phyloP scores from a whole-genome alignment of 148 eudicot species.

The Salicornia ramosissima region DNA sequence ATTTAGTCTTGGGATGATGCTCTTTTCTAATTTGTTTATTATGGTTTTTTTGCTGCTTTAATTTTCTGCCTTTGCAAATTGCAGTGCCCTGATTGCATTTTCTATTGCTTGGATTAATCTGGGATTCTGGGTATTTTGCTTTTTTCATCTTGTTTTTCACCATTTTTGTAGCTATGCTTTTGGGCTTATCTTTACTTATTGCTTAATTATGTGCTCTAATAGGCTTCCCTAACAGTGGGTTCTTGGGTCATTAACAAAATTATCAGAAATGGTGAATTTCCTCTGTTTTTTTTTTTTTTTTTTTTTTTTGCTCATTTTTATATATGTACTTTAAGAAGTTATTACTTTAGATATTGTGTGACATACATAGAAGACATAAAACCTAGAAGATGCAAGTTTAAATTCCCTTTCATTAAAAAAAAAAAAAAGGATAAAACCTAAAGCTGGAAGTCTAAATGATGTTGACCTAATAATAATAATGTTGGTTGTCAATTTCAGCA shows the following conservation, averaged over 20 bases:
- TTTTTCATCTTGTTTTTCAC: background rate
- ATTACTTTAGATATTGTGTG: no score
- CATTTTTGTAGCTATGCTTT: background rate
- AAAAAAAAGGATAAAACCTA: no score
- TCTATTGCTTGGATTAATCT: background rate
- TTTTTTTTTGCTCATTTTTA: no score
- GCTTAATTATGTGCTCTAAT: background rate
- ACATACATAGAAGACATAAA: no score
- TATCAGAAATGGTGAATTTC: background rate
- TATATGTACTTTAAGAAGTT: no score
- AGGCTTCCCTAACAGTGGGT: background rate
- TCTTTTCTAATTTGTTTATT: background rate
- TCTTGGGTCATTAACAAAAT: background rate
- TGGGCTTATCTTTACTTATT: background rate
- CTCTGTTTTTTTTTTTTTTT: background rate
- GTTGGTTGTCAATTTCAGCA: no score
- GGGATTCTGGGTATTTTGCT: background rate
- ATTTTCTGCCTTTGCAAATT: background rate
- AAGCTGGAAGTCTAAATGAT: no score
- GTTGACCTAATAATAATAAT: no score
- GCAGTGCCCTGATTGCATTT: background rate
- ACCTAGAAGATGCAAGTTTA: no score
- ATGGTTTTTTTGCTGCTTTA: background rate
- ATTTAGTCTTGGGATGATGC: background rate
- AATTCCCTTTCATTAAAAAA: no score